A percentile compares a stretch with the other conserved stretches of the same genome.
Conservation (phyloP, 2,329 filamentous ascomycete species). For the Stachybotrys echinatus region DNA sequence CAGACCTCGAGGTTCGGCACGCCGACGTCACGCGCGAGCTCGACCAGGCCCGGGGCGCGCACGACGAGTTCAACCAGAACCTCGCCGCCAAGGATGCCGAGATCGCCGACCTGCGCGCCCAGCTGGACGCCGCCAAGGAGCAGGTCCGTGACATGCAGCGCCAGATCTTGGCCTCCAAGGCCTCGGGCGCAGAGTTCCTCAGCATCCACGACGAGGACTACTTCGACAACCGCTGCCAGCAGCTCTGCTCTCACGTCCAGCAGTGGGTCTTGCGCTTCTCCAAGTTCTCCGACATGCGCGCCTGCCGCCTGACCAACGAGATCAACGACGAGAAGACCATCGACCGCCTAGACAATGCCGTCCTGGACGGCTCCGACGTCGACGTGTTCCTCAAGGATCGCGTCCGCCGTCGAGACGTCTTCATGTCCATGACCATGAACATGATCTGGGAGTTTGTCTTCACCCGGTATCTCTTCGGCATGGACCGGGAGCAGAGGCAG, state of each 20-base stretch:
- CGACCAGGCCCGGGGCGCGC: constrained; percentile 59
- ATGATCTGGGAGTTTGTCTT: constrained; percentile 99
- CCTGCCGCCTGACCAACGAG: constrained; percentile 77
- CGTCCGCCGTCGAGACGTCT: constrained; percentile 82
- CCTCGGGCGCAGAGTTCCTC: constrained; percentile 68
- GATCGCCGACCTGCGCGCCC: constrained; percentile 69
- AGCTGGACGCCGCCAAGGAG: constrained; percentile 68
- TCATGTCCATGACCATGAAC: constrained; percentile 98
- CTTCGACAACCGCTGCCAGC: constrained; percentile 89
- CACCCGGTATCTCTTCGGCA: constrained; percentile 94
- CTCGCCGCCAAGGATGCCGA: constrained; percentile 81
- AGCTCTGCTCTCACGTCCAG: constrained; percentile 91
- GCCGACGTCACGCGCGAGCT: constrained; percentile 63
- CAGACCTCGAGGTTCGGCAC: constrained; percentile 62
- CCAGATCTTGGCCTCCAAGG: constrained; percentile 53
- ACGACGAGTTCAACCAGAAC: constrained; percentile 56
- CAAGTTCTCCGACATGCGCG: constrained; percentile 90
- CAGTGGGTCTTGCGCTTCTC: constrained; percentile 98
- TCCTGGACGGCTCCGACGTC: constrained; percentile 91
- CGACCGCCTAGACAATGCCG: constrained; percentile 87
- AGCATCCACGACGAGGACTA: constrained; percentile 84
- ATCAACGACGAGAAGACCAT: constrained; percentile 90
- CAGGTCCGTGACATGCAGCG: constrained; percentile 48
- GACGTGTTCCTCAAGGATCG: constrained; percentile 84
- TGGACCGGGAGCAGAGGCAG: constrained; percentile 96